phyloP scores from a whole-genome alignment of 176 grass and related monocot species.

The Luzula sylvatica region DNA sequence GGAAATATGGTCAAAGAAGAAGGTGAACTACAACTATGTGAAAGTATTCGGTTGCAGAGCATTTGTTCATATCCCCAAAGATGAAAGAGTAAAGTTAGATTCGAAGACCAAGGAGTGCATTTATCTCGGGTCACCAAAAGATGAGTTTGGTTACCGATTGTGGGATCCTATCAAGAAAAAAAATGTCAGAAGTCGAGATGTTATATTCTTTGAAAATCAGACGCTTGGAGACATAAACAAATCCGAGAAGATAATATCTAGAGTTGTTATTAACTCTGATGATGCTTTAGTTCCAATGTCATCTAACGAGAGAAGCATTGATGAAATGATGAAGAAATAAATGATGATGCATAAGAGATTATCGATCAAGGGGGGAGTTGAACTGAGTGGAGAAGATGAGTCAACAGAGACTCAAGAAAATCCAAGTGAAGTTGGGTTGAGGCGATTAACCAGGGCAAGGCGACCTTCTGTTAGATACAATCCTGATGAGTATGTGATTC shows the following conservation, averaged over 20 bases:
- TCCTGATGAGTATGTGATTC: not conserved
- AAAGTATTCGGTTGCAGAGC: not conserved
- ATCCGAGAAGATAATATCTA: not conserved
- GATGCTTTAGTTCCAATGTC: not conserved
- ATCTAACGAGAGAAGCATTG: not conserved
- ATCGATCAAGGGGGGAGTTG: no score
- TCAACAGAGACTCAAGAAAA: no score
- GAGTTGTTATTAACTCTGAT: not conserved
- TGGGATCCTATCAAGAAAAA: slow-evolving; percentile 2
- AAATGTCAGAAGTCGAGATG: not conserved
- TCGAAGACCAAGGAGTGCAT: not conserved
- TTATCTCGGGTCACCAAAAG: not conserved
- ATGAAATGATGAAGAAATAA: no score
- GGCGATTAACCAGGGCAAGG: not conserved
- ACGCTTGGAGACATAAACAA: not conserved
- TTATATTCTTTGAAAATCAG: not conserved
- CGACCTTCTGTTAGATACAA: not conserved
- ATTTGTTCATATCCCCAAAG: not conserved
- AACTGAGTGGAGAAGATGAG: no score
- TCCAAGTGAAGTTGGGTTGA: no score
- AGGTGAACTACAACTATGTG: no score
- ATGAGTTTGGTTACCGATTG: not conserved
- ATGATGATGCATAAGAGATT: no score
- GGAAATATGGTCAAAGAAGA: no score
- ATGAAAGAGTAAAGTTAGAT: not conserved